phyloP scores from a whole-genome alignment of 2,329 filamentous ascomycete genomes.

The Aaosphaeria arxii region DNA sequence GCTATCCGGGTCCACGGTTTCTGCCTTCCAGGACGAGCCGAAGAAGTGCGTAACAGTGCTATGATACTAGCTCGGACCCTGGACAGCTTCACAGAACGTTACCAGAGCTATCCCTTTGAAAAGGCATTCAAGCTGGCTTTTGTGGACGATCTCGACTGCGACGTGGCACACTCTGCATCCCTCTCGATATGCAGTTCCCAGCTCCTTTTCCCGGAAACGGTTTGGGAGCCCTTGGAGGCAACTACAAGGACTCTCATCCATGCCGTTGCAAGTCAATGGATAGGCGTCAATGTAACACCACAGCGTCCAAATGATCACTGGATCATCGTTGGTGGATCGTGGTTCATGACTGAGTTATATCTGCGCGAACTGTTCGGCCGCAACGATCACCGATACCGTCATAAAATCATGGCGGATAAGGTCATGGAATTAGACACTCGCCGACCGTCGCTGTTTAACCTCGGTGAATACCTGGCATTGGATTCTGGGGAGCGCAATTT shows the following conservation, averaged over 20 bases:
- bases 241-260: conserved; percentile 79
- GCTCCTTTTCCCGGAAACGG: conserved; percentile 77
- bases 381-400: conserved; percentile 88
- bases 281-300: conserved; percentile 87
- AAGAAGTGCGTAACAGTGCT: conserved; percentile 84
- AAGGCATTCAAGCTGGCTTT: conserved; percentile 91
- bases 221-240: conserved; percentile 81
- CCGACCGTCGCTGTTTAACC: conserved; percentile 76
- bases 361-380: conserved; percentile 89
- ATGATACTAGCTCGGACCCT: conserved; percentile 78
- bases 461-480: conserved; percentile 74
- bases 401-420: conserved; percentile 79
- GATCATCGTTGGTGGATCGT: conserved; percentile 85
- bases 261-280: conserved; percentile 87
- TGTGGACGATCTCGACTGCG: conserved; percentile 78
- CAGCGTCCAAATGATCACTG: conserved; percentile 79
- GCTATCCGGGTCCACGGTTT: conserved; percentile 88
- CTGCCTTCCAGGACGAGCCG: conserved; percentile 77
- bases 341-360: conserved; percentile 93
- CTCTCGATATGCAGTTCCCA: conserved; percentile 85
- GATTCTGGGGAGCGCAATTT: conserved; percentile 88
- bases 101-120: conserved; percentile 81
- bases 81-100: conserved; percentile 87
- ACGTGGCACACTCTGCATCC: conserved; percentile 75
- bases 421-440: conserved; percentile 79